Evolutionary conservation across 805 yeast species (phyloP), one percentile per base, ranked within the genome.

Genomic region (Yarrowia divulgata): DNA sequence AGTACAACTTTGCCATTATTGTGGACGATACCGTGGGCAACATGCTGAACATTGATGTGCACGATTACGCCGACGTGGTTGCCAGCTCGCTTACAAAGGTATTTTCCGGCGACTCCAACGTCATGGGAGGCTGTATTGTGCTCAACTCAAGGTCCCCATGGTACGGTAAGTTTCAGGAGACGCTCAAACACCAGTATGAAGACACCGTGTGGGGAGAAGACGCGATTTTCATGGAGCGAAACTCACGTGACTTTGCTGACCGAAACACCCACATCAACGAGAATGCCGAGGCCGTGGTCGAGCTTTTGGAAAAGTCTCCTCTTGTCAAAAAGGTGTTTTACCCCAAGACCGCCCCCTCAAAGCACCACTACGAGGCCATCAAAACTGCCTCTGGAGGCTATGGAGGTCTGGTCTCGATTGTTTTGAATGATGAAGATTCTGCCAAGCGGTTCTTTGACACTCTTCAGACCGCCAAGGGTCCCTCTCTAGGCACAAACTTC

Each of bases 11-110:
- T 79, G 88, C 88, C 16, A 87, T 95, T 42, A 90, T 91, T 18
- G 89, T 95, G 48, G 99, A 95, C 79, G 99, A 95, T 76, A 95
- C 98, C 0, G 90, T 93, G 29, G 98, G 98, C 16, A 95, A 95
- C 74, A 89, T 92, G 75, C 83, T 90, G 71, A 95, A 95, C 78
- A 85, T 93, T 63, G 90, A 91, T 73, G 90, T 90, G 5, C 81
- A 92, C 69, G 90, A 91, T 23, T 90, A 86, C 76, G 88, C 91
- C n/a, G 99, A 95, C 78, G 84, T 93, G 63, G 90, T 91, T 16
- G 95, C 89, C 42, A 86, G 94, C 40, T 91, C 97, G 9, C 82
- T 95, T 71, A 93, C 98, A 12, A 95, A 95, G 77, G 90, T 93
- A 18, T 95, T 95, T 77, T 88, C 94, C 45, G 98, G 98, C 32